Base-by-base conservation (phyloP, 2,329 filamentous ascomycete species). In the Pyrenochaeta sp. region DNA sequence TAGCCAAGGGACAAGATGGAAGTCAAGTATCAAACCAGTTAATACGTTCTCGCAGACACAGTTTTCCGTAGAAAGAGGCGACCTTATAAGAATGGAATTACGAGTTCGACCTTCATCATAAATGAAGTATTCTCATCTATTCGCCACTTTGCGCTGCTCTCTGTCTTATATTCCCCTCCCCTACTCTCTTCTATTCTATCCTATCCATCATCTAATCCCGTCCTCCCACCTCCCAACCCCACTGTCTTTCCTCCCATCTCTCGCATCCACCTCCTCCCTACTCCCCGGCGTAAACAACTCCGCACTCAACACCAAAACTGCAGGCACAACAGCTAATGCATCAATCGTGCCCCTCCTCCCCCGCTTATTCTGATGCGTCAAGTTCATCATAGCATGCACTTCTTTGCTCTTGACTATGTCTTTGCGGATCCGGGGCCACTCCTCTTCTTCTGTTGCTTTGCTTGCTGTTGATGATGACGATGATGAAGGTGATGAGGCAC, bases 311-410 rank as follows among this genome's bases (percentile, higher is more conserved):
- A 77, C 65, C 54, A 77, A 49, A 22, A 76, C 71, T 3, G 75
- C 70, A 1, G 75, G 75, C 13, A 76, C 69, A 39, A 77, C 70
- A 7, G 74, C 75, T 30, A 76, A 49, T n/a, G 74, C 75, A 58
- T 73, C 73, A 6, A 77, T 52, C 1, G 71, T 75, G 22, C 67
- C 66, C 0, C 62, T 65, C 32, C 71, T 52, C 1, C 46, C 60
- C 49, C 67, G 58, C 43, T 64, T 69, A n/a, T 52, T 59, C 40
- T 57, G 53, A 25, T 72, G 65, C 19, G 44, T 46, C 30, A 72
- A 45, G 13, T 73, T 63, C 71, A 73, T 73, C 49, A 66, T 64
- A 0, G 65, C 66, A 10, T 64, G 65, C 1, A 69, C 52, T 50
- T 71, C 67, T 13, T 54, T 62, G 37, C 62, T 70, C 32, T 64